Conservation (phyloP, 1,139 yeast species). For the Candida labiduridarum region DNA sequence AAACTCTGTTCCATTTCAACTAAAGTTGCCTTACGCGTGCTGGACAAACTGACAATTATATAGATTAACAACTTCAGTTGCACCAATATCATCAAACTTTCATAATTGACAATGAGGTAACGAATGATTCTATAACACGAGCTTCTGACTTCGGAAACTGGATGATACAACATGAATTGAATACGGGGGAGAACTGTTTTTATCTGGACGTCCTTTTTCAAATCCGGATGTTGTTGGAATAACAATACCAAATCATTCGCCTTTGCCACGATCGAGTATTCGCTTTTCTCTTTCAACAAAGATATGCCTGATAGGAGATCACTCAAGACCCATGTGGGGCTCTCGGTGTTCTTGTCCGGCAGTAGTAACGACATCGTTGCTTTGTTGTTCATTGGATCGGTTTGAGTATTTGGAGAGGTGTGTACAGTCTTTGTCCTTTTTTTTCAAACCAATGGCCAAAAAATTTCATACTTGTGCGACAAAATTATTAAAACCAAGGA, state of each 20-base stretch:
- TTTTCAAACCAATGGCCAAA: no score
- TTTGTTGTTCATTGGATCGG: not conserved
- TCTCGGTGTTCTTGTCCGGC: conserved; percentile 20
- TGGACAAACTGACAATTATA: conserved; percentile 65
- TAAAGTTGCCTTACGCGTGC: conserved; percentile 39
- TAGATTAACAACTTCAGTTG: conserved; percentile 61
- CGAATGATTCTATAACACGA: conserved; percentile 78
- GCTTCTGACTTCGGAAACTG: conserved; percentile 65
- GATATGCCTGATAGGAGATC: conserved; percentile 33
- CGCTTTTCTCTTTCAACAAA: conserved; percentile 35
- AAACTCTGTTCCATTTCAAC: conserved; percentile 81
- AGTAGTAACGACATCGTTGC: conserved; percentile 4
- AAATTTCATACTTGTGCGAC: no score
- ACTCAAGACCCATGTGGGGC: conserved; percentile 42
- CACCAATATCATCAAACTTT: conserved; percentile 50
- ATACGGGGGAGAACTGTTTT: conserved; percentile 62
- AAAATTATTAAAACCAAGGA: no score
- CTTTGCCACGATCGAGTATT: conserved; percentile 52
- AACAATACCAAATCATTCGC: conserved; percentile 66
- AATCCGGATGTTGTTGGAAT: conserved; percentile 58
- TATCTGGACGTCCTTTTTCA: conserved; percentile 67
- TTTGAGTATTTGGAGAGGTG: not conserved
- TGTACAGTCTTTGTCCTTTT: not conserved
- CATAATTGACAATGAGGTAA: conserved; percentile 56
- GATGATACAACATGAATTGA: conserved; percentile 60